Conservation (phyloP, 73 alveolate species). For the Tetrahymena elliotti region DNA sequence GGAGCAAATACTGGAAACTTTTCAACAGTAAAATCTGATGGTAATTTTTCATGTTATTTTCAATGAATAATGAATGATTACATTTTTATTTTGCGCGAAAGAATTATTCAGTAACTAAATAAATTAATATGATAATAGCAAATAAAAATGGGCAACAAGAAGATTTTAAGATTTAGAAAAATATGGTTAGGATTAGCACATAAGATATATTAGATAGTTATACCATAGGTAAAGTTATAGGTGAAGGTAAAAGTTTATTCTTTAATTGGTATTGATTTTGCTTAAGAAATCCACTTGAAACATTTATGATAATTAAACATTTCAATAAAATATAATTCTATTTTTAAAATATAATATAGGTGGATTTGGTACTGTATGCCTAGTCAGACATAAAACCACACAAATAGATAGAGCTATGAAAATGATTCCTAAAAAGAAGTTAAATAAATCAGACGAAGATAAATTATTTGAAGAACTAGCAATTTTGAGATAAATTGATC, state of each 20-base stretch:
- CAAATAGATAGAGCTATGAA: slow-evolving; percentile 22
- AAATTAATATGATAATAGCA: neutral
- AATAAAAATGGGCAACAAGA: neutral
- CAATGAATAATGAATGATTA: too few relatives aligned
- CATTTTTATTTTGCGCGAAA: neutral
- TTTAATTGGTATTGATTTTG: neutral
- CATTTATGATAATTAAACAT: neutral
- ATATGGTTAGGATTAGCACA: neutral
- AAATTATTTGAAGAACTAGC: slow-evolving; percentile 37
- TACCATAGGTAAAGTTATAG: neutral
- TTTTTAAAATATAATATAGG: neutral
- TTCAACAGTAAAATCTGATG: neutral
- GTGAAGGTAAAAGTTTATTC: neutral
- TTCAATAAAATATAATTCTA: neutral
- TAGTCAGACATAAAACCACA: slow-evolving; percentile 21
- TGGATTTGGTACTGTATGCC: slow-evolving; percentile 34
- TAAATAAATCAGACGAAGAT: slow-evolving; percentile 10
- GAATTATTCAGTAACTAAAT: neutral
- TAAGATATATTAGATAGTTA: neutral
- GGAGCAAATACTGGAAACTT: neutral
- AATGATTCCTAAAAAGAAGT: slow-evolving; percentile 4
- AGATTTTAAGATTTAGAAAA: neutral
- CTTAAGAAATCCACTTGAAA: neutral
- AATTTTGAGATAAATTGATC: slow-evolving; percentile 18
- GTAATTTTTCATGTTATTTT: neutral